Percentiles rank a stretch among this genome's conserved stretches.
Evolutionary conservation across 805 yeast species (phyloP).

Genomic region (Babjeviella inositovora): DNA sequence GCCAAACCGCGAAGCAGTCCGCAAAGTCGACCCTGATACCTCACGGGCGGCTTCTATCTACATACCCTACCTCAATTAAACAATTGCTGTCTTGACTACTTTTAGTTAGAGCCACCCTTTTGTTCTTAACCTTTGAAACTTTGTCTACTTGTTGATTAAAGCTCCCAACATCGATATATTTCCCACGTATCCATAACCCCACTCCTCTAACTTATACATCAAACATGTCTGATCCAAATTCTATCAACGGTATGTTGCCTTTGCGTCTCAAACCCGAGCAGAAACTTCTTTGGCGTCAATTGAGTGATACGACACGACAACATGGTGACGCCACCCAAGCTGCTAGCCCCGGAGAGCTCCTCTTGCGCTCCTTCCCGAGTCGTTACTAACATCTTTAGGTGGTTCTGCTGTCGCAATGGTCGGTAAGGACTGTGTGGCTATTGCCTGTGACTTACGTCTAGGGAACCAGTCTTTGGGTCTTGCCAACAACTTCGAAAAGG

Average conservation of each 20-base stretch:
- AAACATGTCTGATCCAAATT: slow-evolving; percentile 62
- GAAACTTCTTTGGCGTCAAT: not conserved
- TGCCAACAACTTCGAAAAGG: slow-evolving; percentile 84
- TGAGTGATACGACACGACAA: slow-evolving; percentile 1
- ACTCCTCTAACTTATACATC: not conserved
- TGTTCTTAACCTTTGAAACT: too few species aligned
- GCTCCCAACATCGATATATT: not conserved
- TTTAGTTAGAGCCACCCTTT: too few species aligned
- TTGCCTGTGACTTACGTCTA: slow-evolving; percentile 87
- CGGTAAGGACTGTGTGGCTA: slow-evolving; percentile 96
- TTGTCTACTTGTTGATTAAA: too few species aligned
- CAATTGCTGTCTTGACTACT: too few species aligned
- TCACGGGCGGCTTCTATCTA: too few species aligned
- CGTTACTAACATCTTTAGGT: slow-evolving; percentile 19
- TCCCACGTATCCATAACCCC: not conserved
- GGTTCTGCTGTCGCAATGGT: slow-evolving; percentile 98
- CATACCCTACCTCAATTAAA: too few species aligned
- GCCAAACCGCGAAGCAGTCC: too few species aligned
- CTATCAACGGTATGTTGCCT: slow-evolving; percentile 42
- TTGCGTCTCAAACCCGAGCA: not conserved
- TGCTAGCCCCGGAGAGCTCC: not conserved
- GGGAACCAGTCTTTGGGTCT: slow-evolving; percentile 92
- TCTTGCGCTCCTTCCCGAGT: not conserved
- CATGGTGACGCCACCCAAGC: slow-evolving; percentile 1
- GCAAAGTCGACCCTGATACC: too few species aligned